Percentiles rank a stretch among this genome's conserved stretches.
Evolutionary conservation across 2,329 filamentous ascomycete species (phyloP).

Genomic region (Erysiphe pulchra): DNA sequence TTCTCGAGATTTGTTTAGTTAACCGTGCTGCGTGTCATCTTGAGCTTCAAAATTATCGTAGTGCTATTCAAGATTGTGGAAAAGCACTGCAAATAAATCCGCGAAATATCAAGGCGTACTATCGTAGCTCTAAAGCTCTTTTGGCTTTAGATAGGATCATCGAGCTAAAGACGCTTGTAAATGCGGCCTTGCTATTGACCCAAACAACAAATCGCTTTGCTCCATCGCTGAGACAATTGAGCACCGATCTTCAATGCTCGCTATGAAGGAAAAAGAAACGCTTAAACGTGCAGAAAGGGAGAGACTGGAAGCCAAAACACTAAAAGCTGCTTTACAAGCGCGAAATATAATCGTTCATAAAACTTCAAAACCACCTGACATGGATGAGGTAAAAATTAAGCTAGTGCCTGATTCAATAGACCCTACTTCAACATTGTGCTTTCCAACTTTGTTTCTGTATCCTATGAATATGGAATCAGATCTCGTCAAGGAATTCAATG

Average conservation of each 20-base stretch:
- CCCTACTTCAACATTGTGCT: conserved; percentile 40
- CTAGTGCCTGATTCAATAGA: conserved; percentile 51
- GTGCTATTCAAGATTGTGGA: conserved; percentile 64
- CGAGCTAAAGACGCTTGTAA: conserved; percentile 55
- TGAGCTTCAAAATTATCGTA: conserved; percentile 68
- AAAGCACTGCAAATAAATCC: conserved; percentile 55
- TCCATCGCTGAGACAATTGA: conserved; percentile 36
- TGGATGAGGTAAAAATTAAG: conserved; percentile 55
- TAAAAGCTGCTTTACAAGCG: conserved; percentile 39
- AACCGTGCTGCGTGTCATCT: conserved; percentile 84
- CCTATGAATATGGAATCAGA: conserved; percentile 61
- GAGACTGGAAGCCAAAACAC: conserved; percentile 29
- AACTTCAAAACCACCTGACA: conserved; percentile 52
- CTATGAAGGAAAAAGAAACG: conserved; percentile 28
- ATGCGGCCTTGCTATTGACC: conserved; percentile 48
- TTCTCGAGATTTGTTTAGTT: conserved; percentile 53
- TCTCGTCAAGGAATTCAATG: conserved; percentile 69
- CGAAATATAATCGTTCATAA: conserved; percentile 42
- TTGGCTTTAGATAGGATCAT: conserved; percentile 50
- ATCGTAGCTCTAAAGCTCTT: conserved; percentile 57
- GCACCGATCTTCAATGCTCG: conserved; percentile 27
- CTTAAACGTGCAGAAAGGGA: conserved; percentile 26
- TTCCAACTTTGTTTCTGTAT: conserved; percentile 69
- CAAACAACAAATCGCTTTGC: conserved; percentile 39
- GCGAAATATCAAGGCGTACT: conserved; percentile 69